Evolutionary conservation across 2,329 filamentous ascomycete genomes (phyloP), one percentile per base, ranked within the genome.

Genomic region (Diaporthe ilicicola): DNA sequence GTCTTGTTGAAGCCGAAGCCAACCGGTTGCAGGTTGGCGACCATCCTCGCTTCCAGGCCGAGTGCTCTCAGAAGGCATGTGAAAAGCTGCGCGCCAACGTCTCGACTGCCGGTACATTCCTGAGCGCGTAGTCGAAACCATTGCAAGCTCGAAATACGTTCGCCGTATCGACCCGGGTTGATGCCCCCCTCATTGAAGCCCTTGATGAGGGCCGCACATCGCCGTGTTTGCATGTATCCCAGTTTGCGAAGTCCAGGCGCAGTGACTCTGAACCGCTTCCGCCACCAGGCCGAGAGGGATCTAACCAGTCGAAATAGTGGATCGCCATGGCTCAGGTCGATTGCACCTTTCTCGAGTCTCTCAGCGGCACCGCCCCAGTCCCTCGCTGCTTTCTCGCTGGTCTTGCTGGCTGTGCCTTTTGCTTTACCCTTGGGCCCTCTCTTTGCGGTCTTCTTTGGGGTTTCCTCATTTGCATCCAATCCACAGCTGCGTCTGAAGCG

Each of bases 1-100:
- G 87, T 82, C 79, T 95, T 97, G 72, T 90, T 97, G 91, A 94
- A 98, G 1, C 94, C 94, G 79, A 97, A 97, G 0, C 96, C 96
- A 27, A 94, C 82, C 1, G 94, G 92, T 78, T 98, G 96, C 50
- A 99, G 79, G 77, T 90, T 98, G 12, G 91, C 91, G 3, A 98
- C 90, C 85, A 98, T 88, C 37, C 95, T 88, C 13, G 94, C 90
- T 76, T 98, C 94, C 2, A 98, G 83, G 0, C 93, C 93, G 13
- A 98, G 79, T 0, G 91, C 94, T 74, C 96, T 87, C 27, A 98
- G 80, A 9, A 99, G 82, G 3, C 94, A 93, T 0, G 94, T 97
- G 74, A 98, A 98, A 0, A 99, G 86, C 77, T 98, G 95, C 0
- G 93, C 92, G 0, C 94, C 95, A 3, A 96, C 87, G 79, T 98